Evolutionary conservation across 139 green algal species (phyloP).

Genomic region (Picochlorum costavermella): DNA sequence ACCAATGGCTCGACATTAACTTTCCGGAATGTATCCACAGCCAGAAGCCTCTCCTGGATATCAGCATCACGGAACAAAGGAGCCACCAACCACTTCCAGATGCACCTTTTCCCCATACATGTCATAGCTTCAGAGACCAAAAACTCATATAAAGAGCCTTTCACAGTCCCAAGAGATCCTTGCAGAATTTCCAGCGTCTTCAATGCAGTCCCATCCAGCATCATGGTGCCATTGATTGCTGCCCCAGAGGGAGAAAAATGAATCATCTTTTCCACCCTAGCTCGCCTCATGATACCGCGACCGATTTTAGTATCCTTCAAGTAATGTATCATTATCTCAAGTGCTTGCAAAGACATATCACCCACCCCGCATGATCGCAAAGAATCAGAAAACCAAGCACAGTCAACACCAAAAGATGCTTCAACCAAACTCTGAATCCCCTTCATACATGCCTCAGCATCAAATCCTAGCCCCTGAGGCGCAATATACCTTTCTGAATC

Average conservation of each 20-base stretch:
- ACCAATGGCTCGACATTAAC: slow-evolving; percentile 26
- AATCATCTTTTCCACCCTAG: no score
- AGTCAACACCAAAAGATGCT: neutral
- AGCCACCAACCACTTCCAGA: slow-evolving; percentile 40
- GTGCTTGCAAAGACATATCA: no score
- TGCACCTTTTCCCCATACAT: slow-evolving; percentile 29
- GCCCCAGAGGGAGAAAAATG: neutral
- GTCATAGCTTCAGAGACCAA: slow-evolving; percentile 16
- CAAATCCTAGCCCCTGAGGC: no score
- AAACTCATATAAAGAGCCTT: slow-evolving; percentile 31
- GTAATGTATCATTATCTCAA: no score
- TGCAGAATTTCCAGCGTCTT: slow-evolving; percentile 38
- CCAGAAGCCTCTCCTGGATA: slow-evolving; percentile 22
- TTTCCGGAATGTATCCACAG: slow-evolving; percentile 10
- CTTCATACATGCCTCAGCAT: no score
- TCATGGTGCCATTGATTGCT: slow-evolving; percentile 16
- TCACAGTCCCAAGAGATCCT: slow-evolving; percentile 21
- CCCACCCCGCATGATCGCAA: neutral
- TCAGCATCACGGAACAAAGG: slow-evolving; percentile 24
- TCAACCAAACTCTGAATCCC: neutral
- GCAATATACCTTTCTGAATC: no score
- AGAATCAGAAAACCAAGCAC: neutral
- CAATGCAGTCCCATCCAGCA: slow-evolving; percentile 45
- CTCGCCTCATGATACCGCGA: no score
- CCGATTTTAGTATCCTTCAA: no score